phyloP scores from a whole-genome alignment of 2,329 filamentous ascomycete species.

The Pochonia chlamydosporia region DNA sequence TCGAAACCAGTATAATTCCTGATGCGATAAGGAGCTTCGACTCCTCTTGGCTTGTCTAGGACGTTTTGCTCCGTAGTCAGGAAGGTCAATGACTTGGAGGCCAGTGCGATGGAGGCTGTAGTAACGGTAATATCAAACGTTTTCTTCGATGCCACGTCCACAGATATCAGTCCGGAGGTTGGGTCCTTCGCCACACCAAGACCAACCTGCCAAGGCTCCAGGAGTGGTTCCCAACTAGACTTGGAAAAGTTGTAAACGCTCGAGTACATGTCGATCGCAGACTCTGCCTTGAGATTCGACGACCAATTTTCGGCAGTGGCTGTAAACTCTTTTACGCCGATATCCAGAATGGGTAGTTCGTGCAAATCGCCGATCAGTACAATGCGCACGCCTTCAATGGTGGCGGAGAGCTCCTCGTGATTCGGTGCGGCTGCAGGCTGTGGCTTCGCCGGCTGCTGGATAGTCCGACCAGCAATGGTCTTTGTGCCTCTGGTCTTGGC shows the following conservation, averaged over 20 bases:
- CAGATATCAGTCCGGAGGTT: constrained; percentile 67
- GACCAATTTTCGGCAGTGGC: constrained; percentile 89
- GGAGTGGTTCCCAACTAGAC: constrained; percentile 92
- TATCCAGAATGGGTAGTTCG: constrained; percentile 89
- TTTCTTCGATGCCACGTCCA: constrained; percentile 85
- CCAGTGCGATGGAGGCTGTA: constrained; percentile 86
- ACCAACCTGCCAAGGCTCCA: constrained; percentile 95
- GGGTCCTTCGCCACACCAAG: constrained; percentile 79
- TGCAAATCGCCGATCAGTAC: constrained; percentile 94
- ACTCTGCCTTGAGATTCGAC: constrained; percentile 76
- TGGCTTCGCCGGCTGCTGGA: constrained; percentile 14
- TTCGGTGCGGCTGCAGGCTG: constrained; percentile 12
- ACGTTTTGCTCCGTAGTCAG: constrained; percentile 80
- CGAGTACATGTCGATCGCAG: constrained; percentile 86
- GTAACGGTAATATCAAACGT: constrained; percentile 89
- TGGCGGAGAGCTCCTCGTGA: constrained; percentile 76
- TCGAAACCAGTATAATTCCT: constrained; percentile 95
- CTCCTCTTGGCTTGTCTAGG: constrained; percentile 83
- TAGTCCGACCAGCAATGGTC: constrained; percentile 25
- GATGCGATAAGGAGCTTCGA: constrained; percentile 88
- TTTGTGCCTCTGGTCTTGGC: constrained; percentile 35
- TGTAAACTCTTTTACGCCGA: constrained; percentile 86
- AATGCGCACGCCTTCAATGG: constrained; percentile 81
- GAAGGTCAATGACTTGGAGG: constrained; percentile 89
- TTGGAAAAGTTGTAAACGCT: constrained; percentile 99